These are phyloP conservation scores for Gnaphalium uliginosum DNA, from an alignment of 129 eudicot genomes.

Conservation along the genomic window DNA sequence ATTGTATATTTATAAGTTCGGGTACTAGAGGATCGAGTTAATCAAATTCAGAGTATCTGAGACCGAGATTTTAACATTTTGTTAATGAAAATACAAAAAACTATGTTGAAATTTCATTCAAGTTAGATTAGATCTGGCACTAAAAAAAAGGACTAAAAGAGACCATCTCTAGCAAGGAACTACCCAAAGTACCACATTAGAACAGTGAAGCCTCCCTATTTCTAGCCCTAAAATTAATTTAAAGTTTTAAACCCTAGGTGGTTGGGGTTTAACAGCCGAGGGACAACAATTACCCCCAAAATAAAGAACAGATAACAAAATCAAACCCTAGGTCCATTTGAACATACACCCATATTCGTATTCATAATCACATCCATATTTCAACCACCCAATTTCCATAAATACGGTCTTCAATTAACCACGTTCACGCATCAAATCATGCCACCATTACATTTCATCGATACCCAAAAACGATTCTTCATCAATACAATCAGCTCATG, in stretches of 20 bases:
- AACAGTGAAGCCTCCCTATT: background rate
- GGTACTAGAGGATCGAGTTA: too few relatives aligned
- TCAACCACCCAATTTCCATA: conserved; percentile 17
- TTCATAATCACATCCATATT: background rate
- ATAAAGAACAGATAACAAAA: background rate
- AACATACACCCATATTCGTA: conserved; percentile 8
- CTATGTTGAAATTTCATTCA: too few relatives aligned
- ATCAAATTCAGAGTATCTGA: too few relatives aligned
- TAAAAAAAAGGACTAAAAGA: too few relatives aligned
- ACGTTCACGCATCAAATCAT: conserved; percentile 40
- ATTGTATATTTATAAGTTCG: too few relatives aligned
- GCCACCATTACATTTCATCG: conserved; percentile 16
- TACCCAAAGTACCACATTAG: background rate
- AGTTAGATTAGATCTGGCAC: too few relatives aligned
- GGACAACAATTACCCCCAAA: conserved; percentile 4
- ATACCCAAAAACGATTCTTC: conserved; percentile 1
- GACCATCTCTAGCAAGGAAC: background rate
- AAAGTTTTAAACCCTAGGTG: conserved; percentile 28
- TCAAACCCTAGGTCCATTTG: conserved; percentile 12
- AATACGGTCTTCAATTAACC: conserved; percentile 46
- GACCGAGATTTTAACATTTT: too few relatives aligned
- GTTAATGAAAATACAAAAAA: too few relatives aligned
- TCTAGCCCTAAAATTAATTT: conserved; percentile 23
- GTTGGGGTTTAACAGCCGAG: conserved; percentile 28
- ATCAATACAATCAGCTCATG: conserved; percentile 31